Evolutionary conservation across 305 asterid species (phyloP), one percentile per base, ranked within the genome.

Genomic region (Petunia hybrid): DNA sequence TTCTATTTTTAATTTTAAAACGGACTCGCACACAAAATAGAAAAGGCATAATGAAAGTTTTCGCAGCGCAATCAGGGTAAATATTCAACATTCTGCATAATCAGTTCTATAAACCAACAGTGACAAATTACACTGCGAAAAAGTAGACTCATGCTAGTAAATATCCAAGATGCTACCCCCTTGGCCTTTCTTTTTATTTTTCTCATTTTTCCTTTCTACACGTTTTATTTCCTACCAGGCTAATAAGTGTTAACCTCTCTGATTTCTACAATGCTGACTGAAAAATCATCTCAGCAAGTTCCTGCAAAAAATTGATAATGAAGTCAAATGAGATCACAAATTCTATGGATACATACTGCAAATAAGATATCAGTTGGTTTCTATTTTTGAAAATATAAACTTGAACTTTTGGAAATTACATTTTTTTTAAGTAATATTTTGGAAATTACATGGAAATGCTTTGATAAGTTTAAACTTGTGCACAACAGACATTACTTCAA

Each of bases 221-320:
- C 63, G 1, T 38, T 14, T n/a, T 57, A 57, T 57, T 57, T 14
- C 4, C 62, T 57, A 57, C 31, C 62, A 56, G 14, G 55, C 53
- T 56, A 9, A 39, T 56, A 9, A 39, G 53, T 55, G 6, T n/a
- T 40, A 59, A 16, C n/a, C 42, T 13, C 60, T 39, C 56, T 40
- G 31, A 10, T 40, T 35, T 60, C 88, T 92, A 92, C 22, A 92
- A 51, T 3, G 94, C 91, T 45, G 91, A 71, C 76, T 92, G 97
- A 80, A 92, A 88, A n/a, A 92, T 89, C 97, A 92, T 92, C 91
- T 92, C 97, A 9, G 91, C 93, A 86, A 92, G 87, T 69, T 92
- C 97, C 94, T 91, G 91, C 90, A 86, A 63, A 56, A 74, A 5
- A 56, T 76, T 40, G 22, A 69, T 35, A 84, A 22, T 35, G 6